phyloP scores from a whole-genome alignment of 345 rosid species.

The Lepidium africanum region DNA sequence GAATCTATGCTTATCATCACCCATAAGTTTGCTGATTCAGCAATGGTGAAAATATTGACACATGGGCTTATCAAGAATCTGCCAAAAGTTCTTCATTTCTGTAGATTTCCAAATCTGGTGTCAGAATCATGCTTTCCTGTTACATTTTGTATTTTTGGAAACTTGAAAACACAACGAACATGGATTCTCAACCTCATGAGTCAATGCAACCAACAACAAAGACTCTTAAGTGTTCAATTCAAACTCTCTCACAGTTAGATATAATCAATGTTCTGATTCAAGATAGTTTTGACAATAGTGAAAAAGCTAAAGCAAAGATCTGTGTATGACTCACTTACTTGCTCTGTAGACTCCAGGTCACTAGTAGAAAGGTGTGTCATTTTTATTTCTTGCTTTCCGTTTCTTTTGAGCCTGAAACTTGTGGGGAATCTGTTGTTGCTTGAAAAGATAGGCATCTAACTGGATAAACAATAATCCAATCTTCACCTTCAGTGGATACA shows the following conservation, averaged over 20 bases:
- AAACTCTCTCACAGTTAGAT: background rate
- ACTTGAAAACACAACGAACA: background rate
- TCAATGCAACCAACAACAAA: conserved; percentile 8
- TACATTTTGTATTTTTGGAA: background rate
- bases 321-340: conserved; percentile 3
- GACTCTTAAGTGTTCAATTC: background rate
- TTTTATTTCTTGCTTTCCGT: conserved; percentile 16
- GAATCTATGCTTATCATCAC: conserved; percentile 14
- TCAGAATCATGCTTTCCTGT: conserved; percentile 12
- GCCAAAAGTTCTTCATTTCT: conserved; percentile 10
- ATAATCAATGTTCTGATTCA: background rate
- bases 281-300: background rate
- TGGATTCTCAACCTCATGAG: background rate
- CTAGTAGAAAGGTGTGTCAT: conserved; percentile 1
- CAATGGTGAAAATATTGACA: conserved; percentile 12
- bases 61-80: conserved; percentile 29
- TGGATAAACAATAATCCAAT: conserved; percentile 29
- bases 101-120: conserved; percentile 22
- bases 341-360: conserved; percentile 26
- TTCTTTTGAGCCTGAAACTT: conserved; percentile 23
- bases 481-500: conserved; percentile 20
- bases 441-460: conserved; percentile 28
- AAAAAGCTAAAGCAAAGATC: conserved; percentile 14
- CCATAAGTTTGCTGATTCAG: conserved; percentile 11
- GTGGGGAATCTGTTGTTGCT: conserved; percentile 28